Evolutionary conservation across 768 basidiomycete genomes (phyloP).

Genomic region (Boletus vinaceobasis): DNA sequence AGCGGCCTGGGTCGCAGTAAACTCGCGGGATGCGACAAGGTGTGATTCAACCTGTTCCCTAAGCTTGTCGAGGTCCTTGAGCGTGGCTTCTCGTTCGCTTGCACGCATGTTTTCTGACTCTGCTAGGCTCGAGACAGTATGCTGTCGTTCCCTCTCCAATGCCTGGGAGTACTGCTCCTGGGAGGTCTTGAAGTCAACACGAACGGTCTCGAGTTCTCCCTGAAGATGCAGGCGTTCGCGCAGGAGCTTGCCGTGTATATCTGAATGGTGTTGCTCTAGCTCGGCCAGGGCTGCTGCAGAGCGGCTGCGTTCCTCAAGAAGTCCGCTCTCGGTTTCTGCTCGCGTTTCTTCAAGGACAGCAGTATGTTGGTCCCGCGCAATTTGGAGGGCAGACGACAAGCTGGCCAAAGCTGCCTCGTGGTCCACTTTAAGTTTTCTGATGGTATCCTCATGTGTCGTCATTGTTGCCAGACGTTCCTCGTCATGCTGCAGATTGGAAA

Average conservation of each 20-base stretch:
- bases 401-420: conserved; percentile 46
- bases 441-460: conserved; percentile 42
- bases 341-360: conserved; percentile 36
- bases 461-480: conserved; percentile 35
- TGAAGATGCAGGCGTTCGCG: conserved; percentile 35
- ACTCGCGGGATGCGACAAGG: conserved; percentile 45
- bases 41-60: conserved; percentile 50
- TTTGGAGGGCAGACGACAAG: conserved; percentile 39
- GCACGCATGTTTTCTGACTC: conserved; percentile 17
- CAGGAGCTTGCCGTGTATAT: conserved; percentile 43
- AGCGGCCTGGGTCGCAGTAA: conserved; percentile 32
- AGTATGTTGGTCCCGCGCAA: conserved; percentile 34
- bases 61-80: conserved; percentile 47
- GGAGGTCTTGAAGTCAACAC: conserved; percentile 35
- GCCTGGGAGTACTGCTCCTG: conserved; percentile 14
- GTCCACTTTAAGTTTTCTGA: conserved; percentile 40
- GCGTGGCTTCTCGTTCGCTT: conserved; percentile 31
- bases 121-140: conserved; percentile 17
- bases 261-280: conserved; percentile 45
- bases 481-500: conserved; percentile 30
- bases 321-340: conserved; percentile 29
- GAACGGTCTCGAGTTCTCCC: conserved; percentile 60
- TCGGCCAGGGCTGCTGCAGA: conserved; percentile 46
- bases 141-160: conserved; percentile 29
- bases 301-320: conserved; percentile 47